Conservation (phyloP, 768 basidiomycete species). For the Xerocomus potaroensis region DNA sequence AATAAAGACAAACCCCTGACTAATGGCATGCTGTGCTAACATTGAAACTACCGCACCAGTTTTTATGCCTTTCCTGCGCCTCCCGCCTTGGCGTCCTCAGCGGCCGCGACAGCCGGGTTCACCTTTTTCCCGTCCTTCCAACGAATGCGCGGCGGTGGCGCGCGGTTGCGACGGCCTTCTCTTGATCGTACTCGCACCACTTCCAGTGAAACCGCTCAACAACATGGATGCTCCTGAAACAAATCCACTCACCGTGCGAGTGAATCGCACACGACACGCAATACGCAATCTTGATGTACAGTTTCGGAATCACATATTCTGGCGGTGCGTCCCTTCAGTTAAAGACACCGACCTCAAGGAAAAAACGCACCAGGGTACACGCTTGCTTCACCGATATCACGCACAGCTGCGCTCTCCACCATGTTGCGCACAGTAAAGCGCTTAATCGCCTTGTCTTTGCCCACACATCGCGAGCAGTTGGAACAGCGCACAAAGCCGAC, state of each 20-base stretch:
- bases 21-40: too few relatives aligned
- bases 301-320: conserved; percentile 96
- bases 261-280: conserved; percentile 99
- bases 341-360: background rate
- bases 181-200: conserved; percentile 98
- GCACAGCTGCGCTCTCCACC: conserved; percentile 97
- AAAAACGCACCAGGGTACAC: conserved; percentile 78
- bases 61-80: conserved; percentile 49
- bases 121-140: conserved; percentile 97
- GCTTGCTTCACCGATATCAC: conserved; percentile 95
- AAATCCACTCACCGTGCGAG: conserved; percentile 69
- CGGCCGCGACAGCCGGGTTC: conserved; percentile 92
- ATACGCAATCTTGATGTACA: conserved; percentile 98
- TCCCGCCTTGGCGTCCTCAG: conserved; percentile 77
- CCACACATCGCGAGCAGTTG: conserved; percentile 98
- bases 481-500: conserved; percentile 94
- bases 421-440: conserved; percentile 99
- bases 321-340: too few relatives aligned
- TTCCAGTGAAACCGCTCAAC: too few relatives aligned
- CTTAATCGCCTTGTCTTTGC: conserved; percentile 99
- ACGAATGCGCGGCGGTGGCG: conserved; percentile 90
- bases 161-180: conserved; percentile 94
- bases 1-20: too few relatives aligned
- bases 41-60: too few relatives aligned
- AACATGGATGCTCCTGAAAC: too few relatives aligned